Percentiles rank a stretch among this genome's conserved stretches.
These are phyloP conservation scores for Sporisorium scitamineum DNA, from an alignment of 1,284 basidiomycete species.

Conservation along the genomic window DNA sequence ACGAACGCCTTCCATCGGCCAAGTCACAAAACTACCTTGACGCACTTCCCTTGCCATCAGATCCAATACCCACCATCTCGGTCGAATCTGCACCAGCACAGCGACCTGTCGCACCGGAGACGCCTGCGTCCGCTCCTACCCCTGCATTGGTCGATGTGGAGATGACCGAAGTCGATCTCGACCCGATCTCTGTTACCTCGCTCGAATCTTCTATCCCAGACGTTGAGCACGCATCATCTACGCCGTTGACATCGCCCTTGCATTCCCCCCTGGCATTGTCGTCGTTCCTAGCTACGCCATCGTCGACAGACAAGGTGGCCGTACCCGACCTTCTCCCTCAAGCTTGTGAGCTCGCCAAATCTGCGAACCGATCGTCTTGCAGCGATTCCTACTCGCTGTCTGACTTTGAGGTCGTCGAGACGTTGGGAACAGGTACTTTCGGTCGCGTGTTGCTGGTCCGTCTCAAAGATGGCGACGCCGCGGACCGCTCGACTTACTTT, in stretches of 20 bases:
- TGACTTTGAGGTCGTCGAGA: constrained; percentile 56
- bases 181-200: constrained; percentile 1
- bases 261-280: constrained; percentile 1
- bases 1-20: not conserved
- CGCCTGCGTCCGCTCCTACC: not conserved
- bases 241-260: not conserved
- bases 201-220: not conserved
- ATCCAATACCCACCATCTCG: constrained; percentile 15
- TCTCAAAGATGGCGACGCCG: constrained; percentile 15
- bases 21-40: not conserved
- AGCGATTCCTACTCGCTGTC: constrained; percentile 22
- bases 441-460: constrained; percentile 61
- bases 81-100: not conserved
- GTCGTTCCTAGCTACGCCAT: constrained; percentile 1
- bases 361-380: not conserved
- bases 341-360: not conserved
- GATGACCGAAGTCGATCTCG: constrained; percentile 14
- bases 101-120: not conserved
- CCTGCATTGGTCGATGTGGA: constrained; percentile 12
- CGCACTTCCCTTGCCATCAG: not conserved
- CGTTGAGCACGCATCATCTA: not conserved
- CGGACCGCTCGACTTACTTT: constrained; percentile 67
- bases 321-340: not conserved
- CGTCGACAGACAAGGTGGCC: not conserved
- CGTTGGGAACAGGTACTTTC: constrained; percentile 63